A percentile compares a stretch with the other conserved stretches of the same genome.
Evolutionary conservation across 2,329 filamentous ascomycete genomes (phyloP).

Genomic region (Apiospora marii): DNA sequence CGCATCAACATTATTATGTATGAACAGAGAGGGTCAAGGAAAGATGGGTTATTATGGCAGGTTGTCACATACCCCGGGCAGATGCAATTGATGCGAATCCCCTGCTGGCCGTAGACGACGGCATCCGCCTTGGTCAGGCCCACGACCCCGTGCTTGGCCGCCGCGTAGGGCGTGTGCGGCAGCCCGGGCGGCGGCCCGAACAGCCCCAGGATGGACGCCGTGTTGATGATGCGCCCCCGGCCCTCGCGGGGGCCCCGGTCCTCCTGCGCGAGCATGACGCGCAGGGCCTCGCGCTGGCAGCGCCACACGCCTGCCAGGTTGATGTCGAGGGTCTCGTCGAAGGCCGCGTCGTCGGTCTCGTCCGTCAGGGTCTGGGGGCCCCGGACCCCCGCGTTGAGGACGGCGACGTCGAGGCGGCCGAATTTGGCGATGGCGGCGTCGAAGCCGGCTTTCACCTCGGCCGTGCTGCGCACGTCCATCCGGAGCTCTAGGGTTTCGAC

Average conservation of each 20-base stretch:
- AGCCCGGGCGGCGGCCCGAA: slow-evolving; percentile 43
- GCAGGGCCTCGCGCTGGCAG: slow-evolving; percentile 61
- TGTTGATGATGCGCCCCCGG: slow-evolving; percentile 62
- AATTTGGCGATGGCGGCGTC: slow-evolving; percentile 43
- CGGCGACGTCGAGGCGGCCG: slow-evolving; percentile 61
- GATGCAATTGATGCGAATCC: neutral
- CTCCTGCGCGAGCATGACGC: slow-evolving; percentile 59
- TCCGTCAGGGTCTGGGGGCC: too few relatives aligned
- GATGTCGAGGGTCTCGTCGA: slow-evolving; percentile 57
- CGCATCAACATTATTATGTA: too few relatives aligned
- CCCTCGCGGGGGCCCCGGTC: slow-evolving; percentile 48
- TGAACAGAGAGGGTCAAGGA: too few relatives aligned
- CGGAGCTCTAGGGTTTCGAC: slow-evolving; percentile 50
- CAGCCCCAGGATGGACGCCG: slow-evolving; percentile 59
- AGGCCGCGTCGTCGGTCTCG: slow-evolving; percentile 55
- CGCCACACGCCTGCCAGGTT: slow-evolving; percentile 65
- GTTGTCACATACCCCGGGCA: neutral
- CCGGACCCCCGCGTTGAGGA: slow-evolving; percentile 63
- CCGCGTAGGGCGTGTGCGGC: slow-evolving; percentile 1
- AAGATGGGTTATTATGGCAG: too few relatives aligned
- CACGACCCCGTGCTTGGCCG: slow-evolving; percentile 21
- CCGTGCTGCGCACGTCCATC: slow-evolving; percentile 52
- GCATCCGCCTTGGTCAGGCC: slow-evolving; percentile 21
- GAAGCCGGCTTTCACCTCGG: slow-evolving; percentile 33
- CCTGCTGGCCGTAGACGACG: neutral